Conservation (phyloP, 768 basidiomycete genomes). For the Gautieria morchelliformis region DNA sequence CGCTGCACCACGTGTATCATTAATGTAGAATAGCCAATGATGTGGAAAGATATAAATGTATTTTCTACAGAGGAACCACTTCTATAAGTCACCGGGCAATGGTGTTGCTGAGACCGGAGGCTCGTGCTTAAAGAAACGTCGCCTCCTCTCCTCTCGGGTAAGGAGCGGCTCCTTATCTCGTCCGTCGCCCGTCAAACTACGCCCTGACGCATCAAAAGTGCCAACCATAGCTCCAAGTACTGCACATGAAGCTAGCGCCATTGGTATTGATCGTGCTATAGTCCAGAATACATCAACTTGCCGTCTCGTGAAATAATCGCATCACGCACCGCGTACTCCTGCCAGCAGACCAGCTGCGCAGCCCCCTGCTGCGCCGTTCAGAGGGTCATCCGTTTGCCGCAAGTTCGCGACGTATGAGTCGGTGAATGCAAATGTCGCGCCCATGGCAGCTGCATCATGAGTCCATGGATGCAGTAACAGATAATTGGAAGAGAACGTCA, state of each 20-base stretch:
- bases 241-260: slow-evolving; percentile 71
- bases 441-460: slow-evolving; percentile 66
- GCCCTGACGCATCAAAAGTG: slow-evolving; percentile 70
- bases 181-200: slow-evolving; percentile 38
- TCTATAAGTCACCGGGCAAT: slow-evolving; percentile 5
- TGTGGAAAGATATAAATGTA: neutral
- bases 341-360: slow-evolving; percentile 92
- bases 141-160: slow-evolving; percentile 58
- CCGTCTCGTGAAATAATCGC: neutral
- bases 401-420: slow-evolving; percentile 76
- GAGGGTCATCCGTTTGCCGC: slow-evolving; percentile 65
- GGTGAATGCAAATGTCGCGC: slow-evolving; percentile 73
- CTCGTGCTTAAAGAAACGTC: slow-evolving; percentile 74
- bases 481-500: neutral
- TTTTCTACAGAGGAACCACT: neutral
- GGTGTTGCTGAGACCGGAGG: slow-evolving; percentile 27
- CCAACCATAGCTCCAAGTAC: slow-evolving; percentile 74
- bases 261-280: slow-evolving; percentile 73
- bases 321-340: slow-evolving; percentile 62
- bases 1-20: neutral
- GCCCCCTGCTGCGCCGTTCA: slow-evolving; percentile 79
- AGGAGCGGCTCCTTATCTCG: slow-evolving; percentile 17
- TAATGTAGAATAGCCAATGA: neutral
- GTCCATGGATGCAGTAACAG: neutral
- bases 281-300: slow-evolving; percentile 11